Evolutionary conservation across 2,329 filamentous ascomycete genomes (phyloP), one percentile per base, ranked within the genome.

Genomic region (Teratosphaeria nubilosa): DNA sequence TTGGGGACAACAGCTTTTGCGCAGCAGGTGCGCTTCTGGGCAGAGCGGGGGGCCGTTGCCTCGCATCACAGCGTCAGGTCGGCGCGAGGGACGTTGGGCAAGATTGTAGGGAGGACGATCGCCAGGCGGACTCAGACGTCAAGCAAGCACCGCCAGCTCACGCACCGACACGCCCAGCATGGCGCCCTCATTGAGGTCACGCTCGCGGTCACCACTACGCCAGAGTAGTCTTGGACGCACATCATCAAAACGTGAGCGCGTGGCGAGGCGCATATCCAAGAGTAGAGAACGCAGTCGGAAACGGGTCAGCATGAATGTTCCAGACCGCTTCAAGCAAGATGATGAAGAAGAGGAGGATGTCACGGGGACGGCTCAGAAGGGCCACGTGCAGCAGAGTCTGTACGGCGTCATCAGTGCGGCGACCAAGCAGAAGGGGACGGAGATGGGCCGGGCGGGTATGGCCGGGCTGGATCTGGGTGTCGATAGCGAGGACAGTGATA

Each of bases 341-440:
- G 62, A 68, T 16, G 64, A 64, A 50, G 60, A 65, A 1, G 64
- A 66, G 51, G 59, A 86, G 20, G 79, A 84, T 45, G 84, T 86
- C 69, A 81, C 82, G 60, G 82, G 81, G 14, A 81, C 81, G 55
- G 78, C 81, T 1, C 79, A 77, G 65, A 66, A 63, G 51, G 70
- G 77, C 53, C 90, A 91, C 68, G 90, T 95, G 85, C 94, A 96
- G 73, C 91, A 96, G 78, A 95, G 90, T 63, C 86, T 97, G 57
- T 95, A 96, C 72, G 91, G 90, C 56, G 83, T 97, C 75, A 91
- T 97, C 64, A 89, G 91, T 6, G 90, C 90, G 16, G 90, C 90
- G 53, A 32, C 27, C 31, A 50, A 54, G 41, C 90, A 91, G 6
- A 91, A 90, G 31, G 85, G 84, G 45, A 34, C 31, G 48, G 22